phyloP scores from a whole-genome alignment of 805 yeast species.

The Candida coquimbonensis region DNA sequence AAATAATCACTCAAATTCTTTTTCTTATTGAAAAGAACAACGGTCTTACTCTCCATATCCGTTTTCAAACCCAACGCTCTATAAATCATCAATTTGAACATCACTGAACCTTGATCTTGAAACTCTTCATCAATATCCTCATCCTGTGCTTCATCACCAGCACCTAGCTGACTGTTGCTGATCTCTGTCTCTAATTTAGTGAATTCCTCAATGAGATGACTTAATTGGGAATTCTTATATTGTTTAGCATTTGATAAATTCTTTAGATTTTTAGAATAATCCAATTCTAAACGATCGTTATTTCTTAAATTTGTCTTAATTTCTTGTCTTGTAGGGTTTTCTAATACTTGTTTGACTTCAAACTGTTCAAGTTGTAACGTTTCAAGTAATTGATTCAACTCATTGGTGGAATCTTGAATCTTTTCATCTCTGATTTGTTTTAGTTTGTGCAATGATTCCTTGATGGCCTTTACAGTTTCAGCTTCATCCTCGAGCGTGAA shows the following conservation, averaged over 20 bases:
- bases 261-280: conserved; percentile 45
- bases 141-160: conserved; percentile 20
- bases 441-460: too few species aligned
- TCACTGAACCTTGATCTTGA: conserved; percentile 23
- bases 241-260: conserved; percentile 40
- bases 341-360: conserved; percentile 23
- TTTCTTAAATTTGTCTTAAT: conserved; percentile 6
- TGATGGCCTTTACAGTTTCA: too few species aligned
- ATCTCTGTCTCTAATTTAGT: conserved; percentile 26
- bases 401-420: conserved; percentile 15
- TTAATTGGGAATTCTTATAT: conserved; percentile 30
- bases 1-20: conserved; percentile 41
- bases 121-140: conserved; percentile 22
- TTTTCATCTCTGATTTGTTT: conserved; percentile 6
- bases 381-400: conserved; percentile 15
- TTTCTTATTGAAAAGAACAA: conserved; percentile 44
- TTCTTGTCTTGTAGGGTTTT: conserved; percentile 33
- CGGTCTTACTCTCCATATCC: conserved; percentile 34
- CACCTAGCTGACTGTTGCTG: conserved; percentile 19
- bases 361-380: conserved; percentile 1
- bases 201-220: conserved; percentile 31
- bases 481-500: too few species aligned
- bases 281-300: conserved; percentile 28
- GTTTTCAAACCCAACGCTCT: conserved; percentile 52
- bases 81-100: conserved; percentile 51